Percentiles rank a stretch among this genome's conserved stretches.
Evolutionary conservation across 805 yeast species (phyloP).

Genomic region (Kluyveromyces siamensis): DNA sequence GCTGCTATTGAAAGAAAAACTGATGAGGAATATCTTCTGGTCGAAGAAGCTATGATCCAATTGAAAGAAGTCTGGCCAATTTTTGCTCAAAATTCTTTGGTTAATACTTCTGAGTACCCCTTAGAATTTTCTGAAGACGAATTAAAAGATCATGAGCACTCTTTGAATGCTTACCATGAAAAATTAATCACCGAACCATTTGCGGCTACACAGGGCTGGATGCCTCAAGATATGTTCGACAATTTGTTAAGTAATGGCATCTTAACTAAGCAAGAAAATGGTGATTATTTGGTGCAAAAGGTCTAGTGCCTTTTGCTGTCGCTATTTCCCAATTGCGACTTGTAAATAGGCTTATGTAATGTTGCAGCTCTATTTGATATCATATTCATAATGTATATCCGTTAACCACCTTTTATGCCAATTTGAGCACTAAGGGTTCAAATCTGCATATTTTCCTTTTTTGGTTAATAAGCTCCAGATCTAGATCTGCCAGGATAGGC

Average conservation of each 20-base stretch:
- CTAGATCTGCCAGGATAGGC: background rate
- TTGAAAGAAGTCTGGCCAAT: conserved; percentile 62
- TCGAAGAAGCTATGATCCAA: conserved; percentile 60
- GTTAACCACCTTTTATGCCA: too few relatives aligned
- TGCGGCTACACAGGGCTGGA: conserved; percentile 89
- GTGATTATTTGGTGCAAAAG: conserved; percentile 33
- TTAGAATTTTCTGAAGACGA: conserved; percentile 49
- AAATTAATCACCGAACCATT: conserved; percentile 67
- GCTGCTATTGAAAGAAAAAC: conserved; percentile 51
- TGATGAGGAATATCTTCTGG: conserved; percentile 49
- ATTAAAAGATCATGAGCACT: conserved; percentile 46
- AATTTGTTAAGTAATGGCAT: conserved; percentile 59
- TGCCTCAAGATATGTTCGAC: conserved; percentile 88
- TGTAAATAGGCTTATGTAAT: background rate
- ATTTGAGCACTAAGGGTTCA: too few relatives aligned
- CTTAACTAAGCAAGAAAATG: conserved; percentile 51
- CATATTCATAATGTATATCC: too few relatives aligned
- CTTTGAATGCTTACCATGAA: conserved; percentile 58
- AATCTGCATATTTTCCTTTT: background rate
- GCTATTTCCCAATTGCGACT: background rate
- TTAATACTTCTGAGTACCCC: conserved; percentile 47
- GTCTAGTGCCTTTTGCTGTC: background rate
- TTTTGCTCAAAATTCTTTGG: conserved; percentile 49
- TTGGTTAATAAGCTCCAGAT: background rate
- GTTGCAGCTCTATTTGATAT: background rate